These are phyloP conservation scores for Arthrinium puccinioides DNA, from an alignment of 2,329 filamentous ascomycete genomes.

Conservation along the genomic window DNA sequence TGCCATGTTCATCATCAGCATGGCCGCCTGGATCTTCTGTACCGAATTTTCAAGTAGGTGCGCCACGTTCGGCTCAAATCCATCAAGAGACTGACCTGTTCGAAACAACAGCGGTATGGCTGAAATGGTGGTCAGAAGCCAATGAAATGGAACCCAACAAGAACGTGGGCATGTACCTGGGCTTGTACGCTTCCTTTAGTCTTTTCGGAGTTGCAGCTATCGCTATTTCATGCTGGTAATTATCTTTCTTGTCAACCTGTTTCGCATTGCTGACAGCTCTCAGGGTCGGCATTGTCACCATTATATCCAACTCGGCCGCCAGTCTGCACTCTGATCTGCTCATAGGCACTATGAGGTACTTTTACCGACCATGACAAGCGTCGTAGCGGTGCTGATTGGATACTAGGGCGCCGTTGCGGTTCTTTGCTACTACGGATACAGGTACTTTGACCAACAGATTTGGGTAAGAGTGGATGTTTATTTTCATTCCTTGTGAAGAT, in stretches of 20 bases:
- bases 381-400: no score
- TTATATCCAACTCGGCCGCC: background rate
- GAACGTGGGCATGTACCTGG: constrained; percentile 10
- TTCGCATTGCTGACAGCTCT: no score
- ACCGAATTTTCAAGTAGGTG: background rate
- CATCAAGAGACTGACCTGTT: no score
- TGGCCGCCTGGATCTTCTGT: constrained; percentile 5
- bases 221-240: no score
- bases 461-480: no score
- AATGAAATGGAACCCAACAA: constrained; percentile 10
- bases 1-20: background rate
- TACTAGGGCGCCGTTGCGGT: background rate
- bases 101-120: constrained; percentile 20
- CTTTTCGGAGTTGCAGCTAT: no score
- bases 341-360: no score
- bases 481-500: no score
- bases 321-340: background rate
- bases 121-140: constrained; percentile 21
- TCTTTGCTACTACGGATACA: background rate
- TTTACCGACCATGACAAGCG: no score
- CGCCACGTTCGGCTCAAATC: background rate
- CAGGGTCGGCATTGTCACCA: no score
- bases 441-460: constrained; percentile 6
- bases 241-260: no score
- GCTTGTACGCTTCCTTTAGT: constrained; percentile 10